phyloP scores from a whole-genome alignment of 1,284 basidiomycete genomes.

The Ganoderma meredithae region DNA sequence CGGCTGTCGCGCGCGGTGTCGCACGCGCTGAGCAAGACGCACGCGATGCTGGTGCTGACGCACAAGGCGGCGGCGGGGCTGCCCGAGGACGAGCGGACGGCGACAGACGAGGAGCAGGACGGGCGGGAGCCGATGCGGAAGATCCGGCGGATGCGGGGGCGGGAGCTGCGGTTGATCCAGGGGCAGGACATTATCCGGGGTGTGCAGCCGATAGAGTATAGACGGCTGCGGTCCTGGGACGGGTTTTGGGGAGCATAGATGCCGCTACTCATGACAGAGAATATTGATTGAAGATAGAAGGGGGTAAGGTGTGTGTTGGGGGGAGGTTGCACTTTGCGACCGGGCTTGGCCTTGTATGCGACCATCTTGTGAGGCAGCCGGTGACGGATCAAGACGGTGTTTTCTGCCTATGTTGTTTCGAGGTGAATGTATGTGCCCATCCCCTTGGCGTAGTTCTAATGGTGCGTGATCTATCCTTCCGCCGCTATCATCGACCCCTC shows the following conservation, averaged over 20 bases:
- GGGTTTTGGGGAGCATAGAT: conserved; percentile 47
- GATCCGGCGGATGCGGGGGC: conserved; percentile 76
- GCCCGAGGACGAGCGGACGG: conserved; percentile 60
- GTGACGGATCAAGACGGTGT: no score
- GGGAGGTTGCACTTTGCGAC: neutral
- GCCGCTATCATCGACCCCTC: no score
- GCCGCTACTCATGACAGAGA: neutral
- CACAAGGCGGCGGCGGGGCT: conserved; percentile 64
- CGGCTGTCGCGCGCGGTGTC: conserved; percentile 68
- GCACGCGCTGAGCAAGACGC: conserved; percentile 83
- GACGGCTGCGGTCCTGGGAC: conserved; percentile 47
- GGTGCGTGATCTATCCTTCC: no score
- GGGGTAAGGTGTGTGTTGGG: no score
- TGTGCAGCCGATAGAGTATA: conserved; percentile 36
- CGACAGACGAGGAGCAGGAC: conserved; percentile 82
- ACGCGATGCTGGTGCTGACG: conserved; percentile 83
- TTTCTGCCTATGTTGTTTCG: no score
- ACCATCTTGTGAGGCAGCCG: no score
- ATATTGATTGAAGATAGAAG: neutral
- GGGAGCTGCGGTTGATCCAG: conserved; percentile 85
- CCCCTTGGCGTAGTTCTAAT: no score
- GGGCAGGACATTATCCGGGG: conserved; percentile 66
- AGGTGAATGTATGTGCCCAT: no score
- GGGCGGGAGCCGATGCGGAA: conserved; percentile 66
- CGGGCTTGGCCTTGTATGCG: no score